Percentiles rank a stretch among this genome's conserved stretches.
phyloP scores from a whole-genome alignment of 441 rosid genomes.

The Gossypium davidsonii region DNA sequence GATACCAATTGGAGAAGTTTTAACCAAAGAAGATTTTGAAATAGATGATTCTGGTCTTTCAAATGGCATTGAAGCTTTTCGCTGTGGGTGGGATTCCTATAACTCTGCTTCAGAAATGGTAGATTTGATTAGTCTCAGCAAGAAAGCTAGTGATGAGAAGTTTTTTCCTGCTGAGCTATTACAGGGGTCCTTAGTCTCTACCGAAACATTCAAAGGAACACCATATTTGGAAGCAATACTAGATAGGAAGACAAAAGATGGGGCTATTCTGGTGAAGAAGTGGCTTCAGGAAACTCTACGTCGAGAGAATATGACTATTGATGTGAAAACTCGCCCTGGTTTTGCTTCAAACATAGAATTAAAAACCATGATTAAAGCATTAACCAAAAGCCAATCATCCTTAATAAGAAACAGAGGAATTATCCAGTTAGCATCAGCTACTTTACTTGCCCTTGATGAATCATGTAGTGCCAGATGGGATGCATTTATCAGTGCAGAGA shows the following conservation, averaged over 20 bases:
- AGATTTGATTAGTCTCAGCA: constrained; percentile 30
- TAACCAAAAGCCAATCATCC: constrained; percentile 55
- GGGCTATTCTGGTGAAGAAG: constrained; percentile 71
- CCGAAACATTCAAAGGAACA: constrained; percentile 69
- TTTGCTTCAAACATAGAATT: constrained; percentile 59
- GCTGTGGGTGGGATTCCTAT: constrained; percentile 61
- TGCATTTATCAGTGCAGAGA: constrained; percentile 80
- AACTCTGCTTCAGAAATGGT: constrained; percentile 28
- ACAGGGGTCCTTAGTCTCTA: constrained; percentile 63
- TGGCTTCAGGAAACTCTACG: constrained; percentile 88
- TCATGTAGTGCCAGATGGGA: constrained; percentile 69
- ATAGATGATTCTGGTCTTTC: constrained; percentile 36
- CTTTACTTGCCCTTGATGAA: constrained; percentile 56
- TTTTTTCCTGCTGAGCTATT: constrained; percentile 35
- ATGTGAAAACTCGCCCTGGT: constrained; percentile 68
- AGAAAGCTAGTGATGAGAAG: constrained; percentile 27
- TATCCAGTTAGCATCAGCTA: constrained; percentile 76
- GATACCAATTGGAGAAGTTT: constrained; percentile 62
- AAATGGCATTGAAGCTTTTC: constrained; percentile 54
- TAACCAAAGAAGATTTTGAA: constrained; percentile 44
- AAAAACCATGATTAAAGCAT: constrained; percentile 54
- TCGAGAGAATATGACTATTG: constrained; percentile 46
- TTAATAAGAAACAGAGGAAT: constrained; percentile 71
- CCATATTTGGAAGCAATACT: constrained; percentile 80
- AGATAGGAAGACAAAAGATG: constrained; percentile 83